Evolutionary conservation across 306 rosid species (phyloP).

Genomic region (Pyrus communis): DNA sequence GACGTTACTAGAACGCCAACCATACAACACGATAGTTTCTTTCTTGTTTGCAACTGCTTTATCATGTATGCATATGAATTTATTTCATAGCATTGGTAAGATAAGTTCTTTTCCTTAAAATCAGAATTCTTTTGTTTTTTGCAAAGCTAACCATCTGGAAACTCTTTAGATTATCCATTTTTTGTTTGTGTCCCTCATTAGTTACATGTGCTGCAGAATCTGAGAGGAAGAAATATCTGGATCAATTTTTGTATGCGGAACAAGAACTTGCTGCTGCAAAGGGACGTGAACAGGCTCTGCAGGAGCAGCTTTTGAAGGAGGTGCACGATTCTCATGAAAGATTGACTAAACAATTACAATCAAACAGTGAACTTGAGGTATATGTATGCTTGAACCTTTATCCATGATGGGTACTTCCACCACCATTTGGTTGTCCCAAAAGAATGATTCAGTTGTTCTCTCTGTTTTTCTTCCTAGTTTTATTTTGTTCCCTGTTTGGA

Average conservation of each 20-base stretch:
- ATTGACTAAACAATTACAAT: conserved; percentile 50
- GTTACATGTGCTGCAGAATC: conserved; percentile 38
- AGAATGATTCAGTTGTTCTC: neutral
- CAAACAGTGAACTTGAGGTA: conserved; percentile 60
- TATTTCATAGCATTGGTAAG: neutral
- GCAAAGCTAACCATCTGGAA: neutral
- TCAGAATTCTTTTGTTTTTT: neutral
- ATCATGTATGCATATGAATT: no score
- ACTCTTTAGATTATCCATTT: neutral
- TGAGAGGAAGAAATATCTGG: conserved; percentile 65
- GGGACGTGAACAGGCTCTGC: conserved; percentile 70
- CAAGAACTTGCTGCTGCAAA: conserved; percentile 91
- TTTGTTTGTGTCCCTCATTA: conserved; percentile 5
- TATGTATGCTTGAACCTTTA: neutral
- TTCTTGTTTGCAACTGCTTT: neutral
- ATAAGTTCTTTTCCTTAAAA: neutral
- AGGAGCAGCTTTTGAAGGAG: conserved; percentile 70
- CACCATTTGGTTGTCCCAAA: neutral
- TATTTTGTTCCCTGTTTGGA: neutral
- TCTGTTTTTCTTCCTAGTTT: neutral
- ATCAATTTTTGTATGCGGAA: conserved; percentile 45
- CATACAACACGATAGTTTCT: neutral
- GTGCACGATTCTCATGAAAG: conserved; percentile 56
- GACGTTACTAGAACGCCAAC: neutral
- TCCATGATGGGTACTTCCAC: neutral